phyloP scores from a whole-genome alignment of 345 rosid genomes.

The Boechera retrofracta region DNA sequence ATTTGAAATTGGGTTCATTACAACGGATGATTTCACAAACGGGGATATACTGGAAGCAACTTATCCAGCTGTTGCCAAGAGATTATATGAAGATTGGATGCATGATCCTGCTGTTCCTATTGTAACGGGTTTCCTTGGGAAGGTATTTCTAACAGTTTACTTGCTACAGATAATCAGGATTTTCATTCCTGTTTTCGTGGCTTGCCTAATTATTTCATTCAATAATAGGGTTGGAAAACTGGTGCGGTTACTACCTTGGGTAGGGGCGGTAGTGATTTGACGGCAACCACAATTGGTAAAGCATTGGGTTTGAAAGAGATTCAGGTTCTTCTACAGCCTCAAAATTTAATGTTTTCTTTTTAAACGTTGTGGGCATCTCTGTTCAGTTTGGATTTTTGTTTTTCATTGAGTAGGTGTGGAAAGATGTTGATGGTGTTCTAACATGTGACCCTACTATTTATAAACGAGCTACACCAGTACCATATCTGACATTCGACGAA shows the following conservation, averaged over 20 bases:
- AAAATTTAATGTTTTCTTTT: background rate
- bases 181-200: background rate
- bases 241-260: conserved; percentile 94
- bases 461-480: conserved; percentile 78
- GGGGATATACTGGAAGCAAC: conserved; percentile 98
- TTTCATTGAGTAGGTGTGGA: conserved; percentile 79
- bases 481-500: conserved; percentile 89
- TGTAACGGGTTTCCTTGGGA: conserved; percentile 98
- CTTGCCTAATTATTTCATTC: conserved; percentile 18
- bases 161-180: conserved; percentile 12
- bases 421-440: conserved; percentile 99
- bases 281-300: conserved; percentile 98
- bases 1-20: conserved; percentile 88
- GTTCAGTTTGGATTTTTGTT: conserved; percentile 27
- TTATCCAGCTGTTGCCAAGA: conserved; percentile 94
- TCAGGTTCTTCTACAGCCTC: conserved; percentile 64
- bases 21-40: conserved; percentile 98
- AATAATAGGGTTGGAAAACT: conserved; percentile 87
- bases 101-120: conserved; percentile 88
- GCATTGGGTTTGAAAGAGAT: conserved; percentile 92
- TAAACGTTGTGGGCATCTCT: conserved; percentile 13
- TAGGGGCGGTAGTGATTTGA: conserved; percentile 98
- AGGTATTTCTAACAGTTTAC: conserved; percentile 53
- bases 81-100: conserved; percentile 76
- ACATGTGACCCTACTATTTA: conserved; percentile 96